Conservation (phyloP, 805 yeast species). For the Blastobotrys americana region DNA sequence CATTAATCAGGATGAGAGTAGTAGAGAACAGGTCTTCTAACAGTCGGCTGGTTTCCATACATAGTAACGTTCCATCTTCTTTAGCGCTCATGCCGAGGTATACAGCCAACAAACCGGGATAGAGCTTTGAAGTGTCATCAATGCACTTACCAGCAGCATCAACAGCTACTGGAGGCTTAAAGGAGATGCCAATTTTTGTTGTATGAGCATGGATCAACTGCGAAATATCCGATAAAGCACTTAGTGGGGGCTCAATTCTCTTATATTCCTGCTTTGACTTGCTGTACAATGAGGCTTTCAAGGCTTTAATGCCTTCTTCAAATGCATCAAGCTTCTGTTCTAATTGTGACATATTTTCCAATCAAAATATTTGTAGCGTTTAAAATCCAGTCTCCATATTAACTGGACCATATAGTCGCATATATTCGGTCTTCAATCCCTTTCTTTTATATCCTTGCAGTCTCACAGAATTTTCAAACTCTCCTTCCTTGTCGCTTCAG, state of each 20-base stretch:
- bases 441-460: too few species aligned
- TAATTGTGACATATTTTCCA: background rate
- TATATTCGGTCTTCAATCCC: too few species aligned
- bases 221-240: conserved; percentile 53
- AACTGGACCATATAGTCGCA: too few species aligned
- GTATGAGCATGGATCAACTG: conserved; percentile 63
- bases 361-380: too few species aligned
- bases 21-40: conserved; percentile 23
- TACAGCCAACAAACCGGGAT: conserved; percentile 42
- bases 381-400: too few species aligned
- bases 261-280: background rate
- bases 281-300: background rate
- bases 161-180: conserved; percentile 49
- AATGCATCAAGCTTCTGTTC: background rate
- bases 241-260: conserved; percentile 38
- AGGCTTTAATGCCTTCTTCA: background rate
- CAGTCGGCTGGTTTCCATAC: conserved; percentile 15
- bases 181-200: conserved; percentile 68
- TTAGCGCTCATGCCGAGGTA: conserved; percentile 37
- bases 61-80: conserved; percentile 25
- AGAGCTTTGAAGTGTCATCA: conserved; percentile 39
- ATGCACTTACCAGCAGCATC: conserved; percentile 46
- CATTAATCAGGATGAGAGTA: conserved; percentile 15
- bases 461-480: too few species aligned
- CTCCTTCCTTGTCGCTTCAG: too few species aligned